phyloP scores from a whole-genome alignment of 2,329 filamentous ascomycete species.

The Tolypocladium ovalisporum region DNA sequence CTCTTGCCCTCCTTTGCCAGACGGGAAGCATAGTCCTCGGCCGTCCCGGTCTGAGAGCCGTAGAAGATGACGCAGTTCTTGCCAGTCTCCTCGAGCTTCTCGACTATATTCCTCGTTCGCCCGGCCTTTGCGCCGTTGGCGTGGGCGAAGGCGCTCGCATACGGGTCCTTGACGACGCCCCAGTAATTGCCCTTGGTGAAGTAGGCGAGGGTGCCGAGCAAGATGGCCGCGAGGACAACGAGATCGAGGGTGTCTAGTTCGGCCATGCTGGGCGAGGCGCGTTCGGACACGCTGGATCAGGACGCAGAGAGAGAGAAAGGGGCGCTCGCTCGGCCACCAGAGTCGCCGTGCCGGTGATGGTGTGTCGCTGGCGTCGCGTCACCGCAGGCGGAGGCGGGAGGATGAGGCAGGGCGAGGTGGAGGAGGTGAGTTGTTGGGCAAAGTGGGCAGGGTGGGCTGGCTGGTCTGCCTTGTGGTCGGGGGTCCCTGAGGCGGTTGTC shows the following conservation, averaged over 20 bases:
- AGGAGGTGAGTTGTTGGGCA: neutral
- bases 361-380: neutral
- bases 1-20: constrained; percentile 96
- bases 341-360: neutral
- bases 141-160: constrained; percentile 63
- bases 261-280: constrained; percentile 55
- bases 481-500: neutral
- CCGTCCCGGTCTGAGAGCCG: constrained; percentile 94
- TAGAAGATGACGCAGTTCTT: constrained; percentile 99
- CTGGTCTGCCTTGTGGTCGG: neutral
- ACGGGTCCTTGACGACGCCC: constrained; percentile 81
- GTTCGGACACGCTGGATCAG: neutral
- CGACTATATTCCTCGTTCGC: constrained; percentile 82
- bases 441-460: neutral
- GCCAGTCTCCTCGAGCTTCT: constrained; percentile 89
- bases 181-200: constrained; percentile 96
- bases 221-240: constrained; percentile 74
- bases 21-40: constrained; percentile 94
- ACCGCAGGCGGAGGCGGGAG: neutral
- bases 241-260: constrained; percentile 95
- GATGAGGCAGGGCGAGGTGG: neutral
- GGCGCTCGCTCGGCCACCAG: neutral
- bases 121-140: constrained; percentile 62
- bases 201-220: constrained; percentile 83
- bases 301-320: neutral